phyloP scores from a whole-genome alignment of 2,329 filamentous ascomycete species.

The Coniochaeta hoffmannii region DNA sequence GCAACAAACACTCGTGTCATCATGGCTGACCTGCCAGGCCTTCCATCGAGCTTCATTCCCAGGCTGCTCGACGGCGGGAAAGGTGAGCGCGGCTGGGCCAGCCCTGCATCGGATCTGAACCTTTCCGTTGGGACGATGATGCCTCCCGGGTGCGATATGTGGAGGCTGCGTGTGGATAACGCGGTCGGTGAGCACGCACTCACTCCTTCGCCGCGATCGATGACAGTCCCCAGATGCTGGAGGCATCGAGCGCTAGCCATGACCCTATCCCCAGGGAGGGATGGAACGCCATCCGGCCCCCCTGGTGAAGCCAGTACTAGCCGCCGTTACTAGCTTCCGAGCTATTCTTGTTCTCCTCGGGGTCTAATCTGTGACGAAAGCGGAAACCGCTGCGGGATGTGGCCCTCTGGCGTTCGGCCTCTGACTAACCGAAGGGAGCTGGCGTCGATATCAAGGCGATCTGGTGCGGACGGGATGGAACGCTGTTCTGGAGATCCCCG shows the following conservation, averaged over 20 bases:
- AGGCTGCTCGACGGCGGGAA: neutral
- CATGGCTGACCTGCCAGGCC: no score
- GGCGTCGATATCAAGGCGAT: neutral
- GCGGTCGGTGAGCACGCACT: neutral
- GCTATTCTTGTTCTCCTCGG: neutral
- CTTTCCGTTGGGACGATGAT: neutral
- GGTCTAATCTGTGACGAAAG: neutral
- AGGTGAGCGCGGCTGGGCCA: neutral
- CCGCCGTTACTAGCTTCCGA: neutral
- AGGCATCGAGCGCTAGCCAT: neutral
- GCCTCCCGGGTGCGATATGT: neutral
- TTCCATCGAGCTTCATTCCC: no score
- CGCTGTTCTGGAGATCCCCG: neutral
- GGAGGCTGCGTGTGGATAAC: neutral
- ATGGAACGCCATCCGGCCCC: neutral
- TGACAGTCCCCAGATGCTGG: neutral
- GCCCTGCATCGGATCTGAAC: neutral
- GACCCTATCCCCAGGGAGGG: neutral
- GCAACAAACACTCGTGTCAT: neutral
- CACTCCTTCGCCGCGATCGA: neutral
- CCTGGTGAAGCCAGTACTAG: neutral
- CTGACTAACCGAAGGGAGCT: neutral
- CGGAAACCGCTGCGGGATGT: no score
- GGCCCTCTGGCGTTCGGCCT: neutral
- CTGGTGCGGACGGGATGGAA: neutral